Evolutionary conservation across 495 filamentous ascomycete genomes (phyloP).

Genomic region (Tuber borchii): DNA sequence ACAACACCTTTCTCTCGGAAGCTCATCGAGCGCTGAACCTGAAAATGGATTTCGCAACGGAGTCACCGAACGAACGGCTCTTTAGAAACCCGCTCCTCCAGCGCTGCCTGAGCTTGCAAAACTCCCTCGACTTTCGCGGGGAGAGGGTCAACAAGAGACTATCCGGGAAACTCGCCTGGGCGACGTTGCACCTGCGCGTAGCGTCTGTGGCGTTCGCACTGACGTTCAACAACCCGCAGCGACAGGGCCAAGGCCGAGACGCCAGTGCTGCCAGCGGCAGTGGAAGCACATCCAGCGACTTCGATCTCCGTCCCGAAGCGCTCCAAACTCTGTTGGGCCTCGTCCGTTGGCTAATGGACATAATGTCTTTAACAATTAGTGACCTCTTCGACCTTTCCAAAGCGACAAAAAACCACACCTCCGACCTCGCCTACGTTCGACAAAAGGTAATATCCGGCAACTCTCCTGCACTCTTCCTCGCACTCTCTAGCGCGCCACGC

Average conservation of each 20-base stretch:
- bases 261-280: neutral
- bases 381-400: slow-evolving; percentile 42
- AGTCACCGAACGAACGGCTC: slow-evolving; percentile 36
- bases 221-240: slow-evolving; percentile 37
- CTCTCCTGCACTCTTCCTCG: slow-evolving; percentile 42
- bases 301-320: slow-evolving; percentile 35
- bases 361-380: slow-evolving; percentile 40
- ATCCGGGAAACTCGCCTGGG: slow-evolving; percentile 40
- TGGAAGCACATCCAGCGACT: slow-evolving; percentile 21
- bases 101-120: slow-evolving; percentile 40
- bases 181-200: slow-evolving; percentile 38
- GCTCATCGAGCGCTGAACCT: slow-evolving; percentile 35
- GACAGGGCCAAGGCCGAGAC: slow-evolving; percentile 12
- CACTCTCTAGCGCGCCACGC: slow-evolving; percentile 40
- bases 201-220: slow-evolving; percentile 40
- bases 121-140: slow-evolving; percentile 38
- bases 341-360: slow-evolving; percentile 44
- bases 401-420: slow-evolving; percentile 8
- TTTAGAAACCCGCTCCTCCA: slow-evolving; percentile 39
- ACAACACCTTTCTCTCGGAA: slow-evolving; percentile 39
- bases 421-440: neutral
- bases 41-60: slow-evolving; percentile 41
- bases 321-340: slow-evolving; percentile 39
- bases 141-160: slow-evolving; percentile 34
- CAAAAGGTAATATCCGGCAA: slow-evolving; percentile 37